These are phyloP conservation scores for Paraurostyla sp. DNA, from an alignment of 73 alveolate genomes.

Conservation along the genomic window DNA sequence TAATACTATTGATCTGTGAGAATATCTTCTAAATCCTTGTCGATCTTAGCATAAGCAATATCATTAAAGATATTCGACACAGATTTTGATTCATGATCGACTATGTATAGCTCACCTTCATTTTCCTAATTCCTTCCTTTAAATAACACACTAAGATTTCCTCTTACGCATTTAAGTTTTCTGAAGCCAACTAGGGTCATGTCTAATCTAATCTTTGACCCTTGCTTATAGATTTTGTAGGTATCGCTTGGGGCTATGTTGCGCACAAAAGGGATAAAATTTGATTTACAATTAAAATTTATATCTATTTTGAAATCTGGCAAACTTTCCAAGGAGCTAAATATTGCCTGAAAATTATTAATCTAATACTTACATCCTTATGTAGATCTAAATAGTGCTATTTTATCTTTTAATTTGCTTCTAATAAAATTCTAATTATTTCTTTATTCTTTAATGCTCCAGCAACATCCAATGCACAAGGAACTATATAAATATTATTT, in stretches of 20 bases:
- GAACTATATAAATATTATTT: slow-evolving; percentile 32
- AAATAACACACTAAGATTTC: slow-evolving; percentile 62
- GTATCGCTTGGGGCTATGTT: slow-evolving; percentile 75
- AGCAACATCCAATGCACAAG: slow-evolving; percentile 58
- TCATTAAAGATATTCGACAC: slow-evolving; percentile 53
- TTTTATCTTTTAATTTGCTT: slow-evolving; percentile 56
- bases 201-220: slow-evolving; percentile 61
- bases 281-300: slow-evolving; percentile 73
- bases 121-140: slow-evolving; percentile 60
- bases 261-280: slow-evolving; percentile 70
- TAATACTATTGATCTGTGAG: not conserved
- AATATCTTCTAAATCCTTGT: slow-evolving; percentile 52
- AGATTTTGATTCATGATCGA: slow-evolving; percentile 61
- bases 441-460: slow-evolving; percentile 42
- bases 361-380: slow-evolving; percentile 43
- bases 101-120: slow-evolving; percentile 69
- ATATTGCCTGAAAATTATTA: slow-evolving; percentile 44
- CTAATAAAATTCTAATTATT: slow-evolving; percentile 25
- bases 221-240: slow-evolving; percentile 67
- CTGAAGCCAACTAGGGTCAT: slow-evolving; percentile 62
- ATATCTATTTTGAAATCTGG: slow-evolving; percentile 74
- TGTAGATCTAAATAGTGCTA: slow-evolving; percentile 60
- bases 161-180: slow-evolving; percentile 40
- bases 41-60: slow-evolving; percentile 52
- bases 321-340: slow-evolving; percentile 61